phyloP scores from a whole-genome alignment of 139 green algal genomes.

The Auxenochlorella pyrenoidosa region DNA sequence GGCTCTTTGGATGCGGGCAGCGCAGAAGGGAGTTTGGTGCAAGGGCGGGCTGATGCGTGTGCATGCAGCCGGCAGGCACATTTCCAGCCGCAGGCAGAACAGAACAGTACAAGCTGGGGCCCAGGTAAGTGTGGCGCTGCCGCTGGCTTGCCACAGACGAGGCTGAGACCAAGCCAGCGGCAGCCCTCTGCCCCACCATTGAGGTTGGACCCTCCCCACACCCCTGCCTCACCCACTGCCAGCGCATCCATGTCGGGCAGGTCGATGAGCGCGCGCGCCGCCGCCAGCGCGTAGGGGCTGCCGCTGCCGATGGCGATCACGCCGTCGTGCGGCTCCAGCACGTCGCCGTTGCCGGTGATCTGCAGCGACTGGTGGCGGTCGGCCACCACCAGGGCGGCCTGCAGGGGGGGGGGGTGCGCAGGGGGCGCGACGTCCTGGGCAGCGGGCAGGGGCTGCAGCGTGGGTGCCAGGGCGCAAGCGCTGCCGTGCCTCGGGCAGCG shows the following conservation, averaged over 20 bases:
- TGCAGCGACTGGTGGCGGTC: slow-evolving; percentile 76
- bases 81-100: too few relatives aligned
- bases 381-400: slow-evolving; percentile 87
- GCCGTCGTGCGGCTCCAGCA: slow-evolving; percentile 90
- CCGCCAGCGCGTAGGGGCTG: slow-evolving; percentile 79
- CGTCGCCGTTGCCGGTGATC: slow-evolving; percentile 93
- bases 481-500: too few relatives aligned
- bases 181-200: too few relatives aligned
- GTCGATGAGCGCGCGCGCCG: slow-evolving; percentile 84
- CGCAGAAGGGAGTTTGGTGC: not conserved
- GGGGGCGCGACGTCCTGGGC: too few relatives aligned
- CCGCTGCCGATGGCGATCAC: slow-evolving; percentile 87
- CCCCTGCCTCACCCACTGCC: slow-evolving; percentile 52
- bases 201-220: not conserved
- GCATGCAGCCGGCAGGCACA: not conserved
- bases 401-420: not conserved
- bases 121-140: too few relatives aligned
- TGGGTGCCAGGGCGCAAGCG: not conserved
- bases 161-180: too few relatives aligned
- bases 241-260: slow-evolving; percentile 68
- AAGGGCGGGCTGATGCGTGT: not conserved
- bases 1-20: too few relatives aligned
- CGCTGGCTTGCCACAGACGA: too few relatives aligned
- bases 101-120: not conserved
- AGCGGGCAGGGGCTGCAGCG: too few relatives aligned